phyloP scores from a whole-genome alignment of 106 monocot genomes.

The Posidonia australis region DNA sequence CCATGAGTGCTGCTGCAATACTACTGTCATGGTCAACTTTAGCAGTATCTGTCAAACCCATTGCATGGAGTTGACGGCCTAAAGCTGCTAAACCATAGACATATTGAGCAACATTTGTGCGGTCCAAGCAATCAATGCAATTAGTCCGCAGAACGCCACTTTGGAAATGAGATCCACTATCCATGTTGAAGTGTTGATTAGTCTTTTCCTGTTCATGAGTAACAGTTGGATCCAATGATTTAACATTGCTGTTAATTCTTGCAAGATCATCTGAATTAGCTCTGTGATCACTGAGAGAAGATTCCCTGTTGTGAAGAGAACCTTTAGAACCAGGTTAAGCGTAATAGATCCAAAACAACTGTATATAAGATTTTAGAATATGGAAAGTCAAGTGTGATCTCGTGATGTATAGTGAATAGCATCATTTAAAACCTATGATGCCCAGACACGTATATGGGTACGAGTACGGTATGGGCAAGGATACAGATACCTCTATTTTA shows the following conservation, averaged over 20 bases:
- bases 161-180: conserved; percentile 44
- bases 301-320: conserved; percentile 30
- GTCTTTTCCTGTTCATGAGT: conserved; percentile 20
- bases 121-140: conserved; percentile 97
- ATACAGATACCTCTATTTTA: too few relatives aligned
- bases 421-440: too few relatives aligned
- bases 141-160: conserved; percentile 94
- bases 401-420: too few relatives aligned
- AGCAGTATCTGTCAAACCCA: conserved; percentile 61
- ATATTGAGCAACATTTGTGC: conserved; percentile 98
- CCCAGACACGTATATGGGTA: too few relatives aligned
- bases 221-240: conserved; percentile 13
- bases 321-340: not conserved
- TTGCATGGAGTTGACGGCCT: conserved; percentile 92
- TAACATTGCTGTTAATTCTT: conserved; percentile 38
- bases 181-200: conserved; percentile 7
- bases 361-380: too few relatives aligned
- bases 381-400: too few relatives aligned
- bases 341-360: too few relatives aligned
- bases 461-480: too few relatives aligned
- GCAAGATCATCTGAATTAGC: conserved; percentile 60
- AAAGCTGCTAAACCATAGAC: conserved; percentile 91
- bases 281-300: conserved; percentile 42
- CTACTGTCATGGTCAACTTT: conserved; percentile 84
- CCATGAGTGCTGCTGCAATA: conserved; percentile 86